Conservation (phyloP, 2,329 filamentous ascomycete genomes). For the Thelonectria rubi region DNA sequence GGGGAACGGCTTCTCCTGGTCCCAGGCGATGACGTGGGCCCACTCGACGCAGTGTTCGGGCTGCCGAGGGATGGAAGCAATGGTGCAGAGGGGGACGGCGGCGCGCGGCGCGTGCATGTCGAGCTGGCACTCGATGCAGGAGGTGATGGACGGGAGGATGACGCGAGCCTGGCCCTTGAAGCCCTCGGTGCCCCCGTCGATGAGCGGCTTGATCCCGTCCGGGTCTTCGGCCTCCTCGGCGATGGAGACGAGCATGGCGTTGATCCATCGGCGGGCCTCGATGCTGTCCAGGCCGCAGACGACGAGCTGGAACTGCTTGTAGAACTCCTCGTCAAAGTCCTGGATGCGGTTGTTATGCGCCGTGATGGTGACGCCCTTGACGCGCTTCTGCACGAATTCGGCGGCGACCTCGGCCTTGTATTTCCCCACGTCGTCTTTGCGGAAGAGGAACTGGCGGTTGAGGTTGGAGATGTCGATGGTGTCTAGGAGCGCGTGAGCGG, state of each 20-base stretch:
- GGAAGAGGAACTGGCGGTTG: constrained; percentile 97
- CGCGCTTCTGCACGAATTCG: constrained; percentile 86
- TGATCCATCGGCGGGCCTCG: constrained; percentile 98
- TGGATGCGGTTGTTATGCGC: constrained; percentile 95
- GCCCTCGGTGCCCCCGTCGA: constrained; percentile 96
- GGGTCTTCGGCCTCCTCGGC: constrained; percentile 79
- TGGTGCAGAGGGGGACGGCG: constrained; percentile 95
- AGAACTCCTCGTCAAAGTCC: constrained; percentile 95
- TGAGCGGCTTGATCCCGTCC: constrained; percentile 89
- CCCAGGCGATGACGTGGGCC: constrained; percentile 99
- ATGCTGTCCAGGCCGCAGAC: constrained; percentile 97
- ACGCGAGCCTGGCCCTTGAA: constrained; percentile 98
- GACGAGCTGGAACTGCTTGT: constrained; percentile 94
- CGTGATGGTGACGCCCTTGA: constrained; percentile 91
- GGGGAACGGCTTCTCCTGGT: constrained; percentile 82
- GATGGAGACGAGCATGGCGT: constrained; percentile 89
- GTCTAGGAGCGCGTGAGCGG: constrained; percentile 61
- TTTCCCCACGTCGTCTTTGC: constrained; percentile 88
- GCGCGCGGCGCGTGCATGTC: constrained; percentile 98
- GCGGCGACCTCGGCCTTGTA: constrained; percentile 94
- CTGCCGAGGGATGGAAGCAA: constrained; percentile 95
- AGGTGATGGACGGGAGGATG: constrained; percentile 89
- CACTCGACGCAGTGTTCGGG: constrained; percentile 99
- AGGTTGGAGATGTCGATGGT: constrained; percentile 99
- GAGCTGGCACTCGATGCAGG: constrained; percentile 97